Evolutionary conservation across 148 eudicot species (phyloP).

Genomic region (Nyssa sinensis): DNA sequence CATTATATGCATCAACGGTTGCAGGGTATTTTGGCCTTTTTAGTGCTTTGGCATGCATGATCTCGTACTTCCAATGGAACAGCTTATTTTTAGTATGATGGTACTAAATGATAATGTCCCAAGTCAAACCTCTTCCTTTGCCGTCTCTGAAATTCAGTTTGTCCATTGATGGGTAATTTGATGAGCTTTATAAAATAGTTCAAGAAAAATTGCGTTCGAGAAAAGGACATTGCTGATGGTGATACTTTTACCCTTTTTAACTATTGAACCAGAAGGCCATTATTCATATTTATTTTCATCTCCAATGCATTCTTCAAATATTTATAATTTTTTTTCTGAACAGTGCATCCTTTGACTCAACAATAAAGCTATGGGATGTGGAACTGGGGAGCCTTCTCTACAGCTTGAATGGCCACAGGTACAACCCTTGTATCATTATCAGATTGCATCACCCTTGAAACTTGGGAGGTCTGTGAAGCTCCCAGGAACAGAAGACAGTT

Average conservation of each 20-base stretch:
- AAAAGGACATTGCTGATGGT: too few species aligned
- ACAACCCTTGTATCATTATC: neutral
- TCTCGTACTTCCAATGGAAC: neutral
- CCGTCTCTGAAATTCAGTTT: neutral
- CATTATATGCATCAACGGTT: neutral
- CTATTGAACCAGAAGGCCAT: neutral
- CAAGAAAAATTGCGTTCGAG: neutral
- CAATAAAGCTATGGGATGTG: conserved; percentile 72
- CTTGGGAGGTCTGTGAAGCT: neutral
- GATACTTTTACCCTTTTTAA: too few species aligned
- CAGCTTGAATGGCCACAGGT: conserved; percentile 75
- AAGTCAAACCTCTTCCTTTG: neutral
- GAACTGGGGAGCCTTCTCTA: conserved; percentile 46
- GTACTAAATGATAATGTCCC: neutral
- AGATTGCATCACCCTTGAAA: neutral
- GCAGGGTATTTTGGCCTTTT: neutral
- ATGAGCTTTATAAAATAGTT: neutral
- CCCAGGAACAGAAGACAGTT: too few species aligned
- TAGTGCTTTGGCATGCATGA: neutral
- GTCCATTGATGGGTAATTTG: neutral
- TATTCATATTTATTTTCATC: neutral
- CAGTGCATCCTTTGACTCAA: conserved; percentile 79
- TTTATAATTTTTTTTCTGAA: neutral
- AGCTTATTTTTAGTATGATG: neutral
- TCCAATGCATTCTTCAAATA: neutral